Base-by-base conservation (phyloP, 108 stramenopile species). In the Cyclotella baltica region DNA sequence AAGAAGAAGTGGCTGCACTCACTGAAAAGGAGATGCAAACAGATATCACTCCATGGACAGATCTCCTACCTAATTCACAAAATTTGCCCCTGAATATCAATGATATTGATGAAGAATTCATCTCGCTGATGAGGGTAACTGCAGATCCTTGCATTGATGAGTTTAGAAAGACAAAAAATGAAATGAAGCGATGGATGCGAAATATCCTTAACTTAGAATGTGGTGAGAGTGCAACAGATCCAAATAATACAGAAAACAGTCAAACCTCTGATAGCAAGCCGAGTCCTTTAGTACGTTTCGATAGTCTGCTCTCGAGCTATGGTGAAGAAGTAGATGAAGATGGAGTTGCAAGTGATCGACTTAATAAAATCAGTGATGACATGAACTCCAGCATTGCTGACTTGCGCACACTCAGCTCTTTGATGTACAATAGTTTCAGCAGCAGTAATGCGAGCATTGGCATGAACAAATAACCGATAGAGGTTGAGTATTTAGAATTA, bases 31-130 rank as follows among this genome's bases (percentile, higher is more conserved):
- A 47, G 4, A 47, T 64, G 22, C 16, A 37, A 3, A n/a, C 59
- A 40, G 63, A 58, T 30, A 13, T 33, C 25, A 40, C 29, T 15
- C 43, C 25, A 28, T 71, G 70, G 70, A 36, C 22, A n/a, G 50
- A 71, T 34, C 28, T 28, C 22, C 11, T 71, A 36, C 40, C 52
- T 33, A 52, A 20, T 38, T 59, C 50, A 29, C 33, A 20, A 3
- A 20, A 20, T 22, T 38, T 23, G 5, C 30, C 31, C 33, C 28
- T 34, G 38, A 15, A 31, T 0, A 46, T 33, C 0, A 33, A 65
- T 23, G 78, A 79, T 6, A 58, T 79, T 19, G 71, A 72, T 61
- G 78, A 66, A 34, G 71, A 72, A 28, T 77, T 77, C 23, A 51
- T 25, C 30, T 18, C 47, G 16, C 22, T 77, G 16, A 77, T 77